Evolutionary conservation across 345 rosid species (phyloP), one percentile per base, ranked within the genome.

Genomic region (Salix brachista): DNA sequence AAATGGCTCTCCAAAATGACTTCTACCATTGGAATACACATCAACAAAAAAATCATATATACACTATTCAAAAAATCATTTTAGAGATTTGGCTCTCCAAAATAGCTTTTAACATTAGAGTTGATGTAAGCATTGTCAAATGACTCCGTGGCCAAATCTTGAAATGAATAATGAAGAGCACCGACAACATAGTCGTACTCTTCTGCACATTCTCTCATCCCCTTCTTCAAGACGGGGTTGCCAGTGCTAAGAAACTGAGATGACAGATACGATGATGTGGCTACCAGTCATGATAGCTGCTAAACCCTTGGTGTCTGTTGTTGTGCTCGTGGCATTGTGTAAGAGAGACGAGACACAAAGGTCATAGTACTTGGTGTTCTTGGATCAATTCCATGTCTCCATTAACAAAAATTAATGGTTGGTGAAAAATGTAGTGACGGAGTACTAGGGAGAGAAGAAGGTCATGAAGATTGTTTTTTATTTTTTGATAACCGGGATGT

Each of bases 231-330:
- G 6, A 41, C 42, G 0, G 86, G 75, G 69, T 87, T 78, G 23
- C 84, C 83, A 25, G 83, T 3, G 25, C 79, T 68, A 6, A 81
- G 42, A 41, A 77, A 39, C 56, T 77, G 84, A 2, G 89, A 90
- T 18, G 91, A 83, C 34, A 92, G 60, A 67, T 82, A 91, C 16
- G 90, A 74, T 14, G 97, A 90, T 4, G 94, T 89, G 69, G 92
- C 79, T 10, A 2, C 91, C 87, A 21, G 83, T 70, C 88, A 92
- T 82, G 70, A 90, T 88, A 19, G 77, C 67, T 10, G 97, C 95
- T 8, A 92, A 85, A 42, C 91, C 98, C 32, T 30, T 2, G 32
- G 32, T 0, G 32, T 30, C 32, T 30, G 32, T 30, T 30, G 32
- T 30, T 30, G 32, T 30, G 32, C 0, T 30, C 32, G 32, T 30